A percentile compares a stretch with the other conserved stretches of the same genome.
Conservation (phyloP, 1,284 basidiomycete genomes). For the Sparassis latifolia region DNA sequence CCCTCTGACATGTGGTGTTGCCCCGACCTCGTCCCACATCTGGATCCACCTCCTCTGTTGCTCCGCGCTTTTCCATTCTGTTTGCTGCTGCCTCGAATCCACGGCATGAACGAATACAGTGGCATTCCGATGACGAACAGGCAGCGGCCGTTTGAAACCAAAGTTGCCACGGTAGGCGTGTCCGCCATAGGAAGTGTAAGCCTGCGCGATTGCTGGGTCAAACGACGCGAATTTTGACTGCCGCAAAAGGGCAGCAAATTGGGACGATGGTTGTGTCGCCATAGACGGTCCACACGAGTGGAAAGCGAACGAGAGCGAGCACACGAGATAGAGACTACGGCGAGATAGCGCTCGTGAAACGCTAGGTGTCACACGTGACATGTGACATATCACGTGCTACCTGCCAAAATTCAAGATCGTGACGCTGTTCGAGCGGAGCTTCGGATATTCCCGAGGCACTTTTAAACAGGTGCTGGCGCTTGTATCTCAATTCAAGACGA, state of each 20-base stretch:
- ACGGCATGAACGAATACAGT: conserved; percentile 53
- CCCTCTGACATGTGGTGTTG: conserved; percentile 27
- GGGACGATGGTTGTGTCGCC: conserved; percentile 40
- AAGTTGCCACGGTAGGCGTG: conserved; percentile 69
- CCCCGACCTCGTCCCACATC: conserved; percentile 58
- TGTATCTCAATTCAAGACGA: conserved; percentile 24
- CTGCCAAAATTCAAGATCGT: no score
- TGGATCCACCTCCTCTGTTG: conserved; percentile 56
- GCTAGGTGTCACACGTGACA: no score
- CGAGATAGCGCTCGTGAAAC: background rate
- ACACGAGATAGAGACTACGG: conserved; percentile 2
- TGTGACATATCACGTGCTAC: no score
- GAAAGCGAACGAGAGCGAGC: conserved; percentile 1
- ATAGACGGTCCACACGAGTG: conserved; percentile 18
- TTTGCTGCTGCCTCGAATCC: conserved; percentile 67
- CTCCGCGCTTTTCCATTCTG: conserved; percentile 67
- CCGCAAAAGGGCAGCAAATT: conserved; percentile 66
- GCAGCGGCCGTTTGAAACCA: conserved; percentile 72
- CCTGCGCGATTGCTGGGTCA: conserved; percentile 66
- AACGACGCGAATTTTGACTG: conserved; percentile 72
- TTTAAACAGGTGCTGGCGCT: no score
- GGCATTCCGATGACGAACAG: conserved; percentile 49
- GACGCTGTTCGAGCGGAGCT: no score
- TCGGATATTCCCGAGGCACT: no score
- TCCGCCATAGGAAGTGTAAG: conserved; percentile 62